These are phyloP conservation scores for Alternaria panax DNA, from an alignment of 2,329 filamentous ascomycete genomes.

Conservation along the genomic window DNA sequence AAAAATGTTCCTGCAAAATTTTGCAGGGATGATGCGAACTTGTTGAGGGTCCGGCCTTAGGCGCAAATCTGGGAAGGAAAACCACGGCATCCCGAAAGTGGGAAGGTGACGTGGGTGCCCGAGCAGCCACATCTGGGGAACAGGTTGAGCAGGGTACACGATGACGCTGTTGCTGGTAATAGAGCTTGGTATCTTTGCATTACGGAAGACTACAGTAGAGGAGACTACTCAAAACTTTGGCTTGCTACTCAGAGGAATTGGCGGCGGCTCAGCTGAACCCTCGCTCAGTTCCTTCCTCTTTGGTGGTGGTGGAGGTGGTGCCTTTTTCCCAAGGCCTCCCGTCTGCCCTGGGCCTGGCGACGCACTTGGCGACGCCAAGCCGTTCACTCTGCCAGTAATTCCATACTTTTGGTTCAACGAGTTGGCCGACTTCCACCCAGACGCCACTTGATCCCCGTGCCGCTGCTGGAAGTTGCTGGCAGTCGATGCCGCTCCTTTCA, in stretches of 20 bases:
- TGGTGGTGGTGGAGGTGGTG: constrained; percentile 65
- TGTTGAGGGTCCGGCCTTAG: constrained; percentile 11
- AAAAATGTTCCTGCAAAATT: neutral
- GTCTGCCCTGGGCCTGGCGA: constrained; percentile 35
- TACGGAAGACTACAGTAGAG: neutral
- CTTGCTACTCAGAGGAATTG: constrained; percentile 65
- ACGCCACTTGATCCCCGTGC: constrained; percentile 71
- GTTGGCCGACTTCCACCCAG: constrained; percentile 65
- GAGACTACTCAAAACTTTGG: constrained; percentile 50
- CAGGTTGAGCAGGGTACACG: neutral
- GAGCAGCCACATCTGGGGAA: constrained; percentile 4
- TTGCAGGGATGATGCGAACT: constrained; percentile 10
- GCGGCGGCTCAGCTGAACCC: constrained; percentile 56
- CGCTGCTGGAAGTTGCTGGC: constrained; percentile 74
- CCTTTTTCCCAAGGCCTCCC: constrained; percentile 57
- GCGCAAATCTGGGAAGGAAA: neutral
- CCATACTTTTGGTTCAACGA: constrained; percentile 69
- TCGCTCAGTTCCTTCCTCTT: constrained; percentile 62
- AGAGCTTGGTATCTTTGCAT: neutral
- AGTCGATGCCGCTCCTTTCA: constrained; percentile 65
- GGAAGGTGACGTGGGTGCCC: neutral
- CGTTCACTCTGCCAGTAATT: constrained; percentile 58
- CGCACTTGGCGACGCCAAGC: constrained; percentile 40
- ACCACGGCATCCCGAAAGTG: neutral
- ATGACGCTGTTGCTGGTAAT: neutral